Evolutionary conservation across 2,329 filamentous ascomycete species (phyloP), one percentile per base, ranked within the genome.

Genomic region (Xylariaceae sp.): DNA sequence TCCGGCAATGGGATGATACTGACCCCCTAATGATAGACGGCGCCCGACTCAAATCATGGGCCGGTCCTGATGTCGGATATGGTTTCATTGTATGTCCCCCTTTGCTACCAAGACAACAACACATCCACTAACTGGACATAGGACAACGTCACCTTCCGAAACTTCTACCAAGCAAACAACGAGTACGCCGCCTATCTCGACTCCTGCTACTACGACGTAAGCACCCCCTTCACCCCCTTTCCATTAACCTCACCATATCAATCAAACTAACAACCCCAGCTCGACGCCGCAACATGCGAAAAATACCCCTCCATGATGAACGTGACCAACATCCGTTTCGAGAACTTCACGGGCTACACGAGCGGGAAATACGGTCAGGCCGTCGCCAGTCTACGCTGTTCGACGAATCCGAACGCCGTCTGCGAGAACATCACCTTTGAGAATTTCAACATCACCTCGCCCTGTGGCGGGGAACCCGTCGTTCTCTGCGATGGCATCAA

Each of bases 161-260:
- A 85, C 71, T 80, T 86, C 64, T 80, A 78, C 71, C 77, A 83
- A 47, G 81, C 80, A 17, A 82, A 83, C 62, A 84, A 82, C 17
- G 83, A 86, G 63, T 77, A 79, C 61, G 77, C 81, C 0, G 76
- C 84, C 18, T 81, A 84, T 42, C 73, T 87, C 6, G 83, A 86
- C 66, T 82, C 83, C 34, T 86, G 84, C 72, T 86, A 86, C 71
- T 86, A 86, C 70, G 80, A 85, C 62, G 74, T 83, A 62, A 77
- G 74, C 62, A 10, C 39, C 2, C 18, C 9, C 10, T 10, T 11
- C 17, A 13, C 42, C 47, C 6, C 4, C 17, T 42, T 8, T 11
- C 9, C 18, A 10, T 39, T 3, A 8, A 10, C 10, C 1, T 44
- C 2, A n/a, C 7, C 2, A 9, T 6, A 9, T 4, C 13, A 5